phyloP scores from a whole-genome alignment of 2,329 filamentous ascomycete species.

The Ophiostoma piceae region DNA sequence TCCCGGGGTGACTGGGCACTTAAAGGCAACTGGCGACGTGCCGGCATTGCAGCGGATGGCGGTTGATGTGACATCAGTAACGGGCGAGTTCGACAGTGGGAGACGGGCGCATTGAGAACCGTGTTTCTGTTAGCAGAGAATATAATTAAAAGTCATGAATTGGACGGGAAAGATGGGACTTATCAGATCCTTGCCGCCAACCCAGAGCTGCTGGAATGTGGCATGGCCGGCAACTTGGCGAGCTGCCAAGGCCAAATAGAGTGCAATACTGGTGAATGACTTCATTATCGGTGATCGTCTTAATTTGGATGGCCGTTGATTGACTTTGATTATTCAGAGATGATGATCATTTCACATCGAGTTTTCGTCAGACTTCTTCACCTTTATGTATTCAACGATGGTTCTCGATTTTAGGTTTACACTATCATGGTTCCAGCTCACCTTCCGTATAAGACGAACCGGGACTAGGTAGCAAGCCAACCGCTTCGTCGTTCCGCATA shows the following conservation, averaged over 20 bases:
- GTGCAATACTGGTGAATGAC: neutral
- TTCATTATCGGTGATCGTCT: neutral
- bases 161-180: constrained; percentile 29
- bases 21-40: constrained; percentile 34
- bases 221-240: constrained; percentile 43
- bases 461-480: neutral
- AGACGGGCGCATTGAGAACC: constrained; percentile 36
- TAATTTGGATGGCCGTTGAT: no score
- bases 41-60: constrained; percentile 45
- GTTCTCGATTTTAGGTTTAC: neutral
- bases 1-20: constrained; percentile 46
- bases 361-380: neutral
- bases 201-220: constrained; percentile 49
- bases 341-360: neutral
- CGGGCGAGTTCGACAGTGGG: constrained; percentile 47
- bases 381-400: neutral
- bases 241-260: constrained; percentile 25
- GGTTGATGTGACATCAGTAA: constrained; percentile 41
- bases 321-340: neutral
- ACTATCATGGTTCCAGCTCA: neutral
- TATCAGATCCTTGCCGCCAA: constrained; percentile 40
- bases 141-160: constrained; percentile 32
- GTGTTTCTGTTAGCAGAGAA: neutral
- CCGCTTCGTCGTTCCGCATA: neutral
- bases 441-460: neutral